phyloP scores from a whole-genome alignment of 2,329 filamentous ascomycete genomes.

The Calycina marina region DNA sequence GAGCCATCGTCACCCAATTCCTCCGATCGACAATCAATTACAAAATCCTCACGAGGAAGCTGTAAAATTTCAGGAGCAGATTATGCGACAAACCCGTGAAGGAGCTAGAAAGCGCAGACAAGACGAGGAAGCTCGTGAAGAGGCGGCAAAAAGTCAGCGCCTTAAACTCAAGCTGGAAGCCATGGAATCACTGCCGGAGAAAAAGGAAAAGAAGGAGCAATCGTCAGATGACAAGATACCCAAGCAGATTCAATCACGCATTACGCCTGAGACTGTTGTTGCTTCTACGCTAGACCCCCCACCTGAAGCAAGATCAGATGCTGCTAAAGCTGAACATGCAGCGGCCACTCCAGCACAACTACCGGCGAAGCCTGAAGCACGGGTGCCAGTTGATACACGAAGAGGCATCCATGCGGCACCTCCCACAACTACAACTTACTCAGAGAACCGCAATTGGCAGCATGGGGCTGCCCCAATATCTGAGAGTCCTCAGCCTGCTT shows the following conservation, averaged over 20 bases:
- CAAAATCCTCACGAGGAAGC: conserved; percentile 33
- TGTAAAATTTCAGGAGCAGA: conserved; percentile 48
- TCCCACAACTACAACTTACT: too few relatives aligned
- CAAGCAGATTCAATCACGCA: conserved; percentile 20
- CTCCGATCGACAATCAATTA: conserved; percentile 17
- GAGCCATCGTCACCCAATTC: conserved; percentile 20
- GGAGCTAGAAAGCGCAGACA: conserved; percentile 51
- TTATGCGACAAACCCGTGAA: conserved; percentile 60
- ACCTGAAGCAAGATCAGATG: too few relatives aligned
- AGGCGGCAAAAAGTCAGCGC: conserved; percentile 55
- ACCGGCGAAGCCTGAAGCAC: too few relatives aligned
- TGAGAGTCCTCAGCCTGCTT: too few relatives aligned
- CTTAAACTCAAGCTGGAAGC: conserved; percentile 59
- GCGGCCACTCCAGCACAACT: too few relatives aligned
- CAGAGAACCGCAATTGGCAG: too few relatives aligned
- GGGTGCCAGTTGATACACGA: too few relatives aligned
- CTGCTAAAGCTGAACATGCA: too few relatives aligned
- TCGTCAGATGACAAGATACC: conserved; percentile 31
- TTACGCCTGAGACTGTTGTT: conserved; percentile 5
- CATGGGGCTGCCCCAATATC: background rate
- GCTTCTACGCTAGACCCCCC: too few relatives aligned
- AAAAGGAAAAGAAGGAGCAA: conserved; percentile 40
- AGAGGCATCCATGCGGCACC: too few relatives aligned
- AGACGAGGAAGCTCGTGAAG: conserved; percentile 57
- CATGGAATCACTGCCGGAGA: conserved; percentile 49